Percentiles rank a stretch among this genome's conserved stretches.
Evolutionary conservation across 257 asterid genomes (phyloP).

Genomic region (Nicotiana otophora): DNA sequence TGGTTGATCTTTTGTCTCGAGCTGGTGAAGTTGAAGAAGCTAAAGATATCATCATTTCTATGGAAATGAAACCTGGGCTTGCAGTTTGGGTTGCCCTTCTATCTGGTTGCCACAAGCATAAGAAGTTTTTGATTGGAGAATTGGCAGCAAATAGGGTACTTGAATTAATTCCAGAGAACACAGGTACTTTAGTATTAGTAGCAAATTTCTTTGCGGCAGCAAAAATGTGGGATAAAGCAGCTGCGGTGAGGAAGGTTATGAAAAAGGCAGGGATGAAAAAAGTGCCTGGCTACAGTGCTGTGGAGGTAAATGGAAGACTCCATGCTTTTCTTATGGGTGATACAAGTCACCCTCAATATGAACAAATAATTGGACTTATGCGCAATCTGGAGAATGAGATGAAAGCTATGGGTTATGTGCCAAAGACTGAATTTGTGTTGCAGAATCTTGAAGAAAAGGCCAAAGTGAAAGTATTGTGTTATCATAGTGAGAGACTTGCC

Average conservation of each 20-base stretch:
- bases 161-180: slow-evolving; percentile 43
- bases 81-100: slow-evolving; percentile 83
- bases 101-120: slow-evolving; percentile 71
- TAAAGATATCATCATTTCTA: slow-evolving; percentile 32
- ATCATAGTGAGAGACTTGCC: slow-evolving; percentile 65
- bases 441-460: slow-evolving; percentile 49
- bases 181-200: slow-evolving; percentile 56
- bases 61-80: slow-evolving; percentile 44
- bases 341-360: slow-evolving; percentile 45
- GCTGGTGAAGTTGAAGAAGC: slow-evolving; percentile 77
- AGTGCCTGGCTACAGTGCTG: slow-evolving; percentile 56
- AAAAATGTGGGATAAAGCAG: slow-evolving; percentile 67
- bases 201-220: slow-evolving; percentile 73
- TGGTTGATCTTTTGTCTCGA: slow-evolving; percentile 80
- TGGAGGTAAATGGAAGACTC: slow-evolving; percentile 54
- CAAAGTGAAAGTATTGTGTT: slow-evolving; percentile 46
- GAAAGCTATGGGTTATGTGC: slow-evolving; percentile 46
- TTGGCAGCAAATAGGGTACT: slow-evolving; percentile 63
- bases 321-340: slow-evolving; percentile 63
- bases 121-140: slow-evolving; percentile 49
- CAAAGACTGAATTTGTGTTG: slow-evolving; percentile 46
- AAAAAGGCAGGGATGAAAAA: slow-evolving; percentile 52
- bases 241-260: slow-evolving; percentile 53
- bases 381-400: slow-evolving; percentile 48
- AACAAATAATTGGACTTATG: slow-evolving; percentile 31